phyloP scores from a whole-genome alignment of 441 rosid genomes.

The Croton setiger region DNA sequence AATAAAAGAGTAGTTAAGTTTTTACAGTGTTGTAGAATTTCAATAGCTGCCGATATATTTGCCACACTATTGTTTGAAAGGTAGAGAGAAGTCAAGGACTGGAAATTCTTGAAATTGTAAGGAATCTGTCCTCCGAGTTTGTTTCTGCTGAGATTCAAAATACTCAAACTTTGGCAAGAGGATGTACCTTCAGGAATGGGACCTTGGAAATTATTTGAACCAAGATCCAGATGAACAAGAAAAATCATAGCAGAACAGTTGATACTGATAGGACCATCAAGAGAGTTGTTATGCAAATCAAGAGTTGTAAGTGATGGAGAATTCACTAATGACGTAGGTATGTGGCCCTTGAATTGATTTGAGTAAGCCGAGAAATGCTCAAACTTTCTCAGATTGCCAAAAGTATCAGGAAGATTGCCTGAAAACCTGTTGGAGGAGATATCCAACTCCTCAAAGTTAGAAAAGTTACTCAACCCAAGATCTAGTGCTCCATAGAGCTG shows the following conservation, averaged over 20 bases:
- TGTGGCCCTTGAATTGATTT: conserved; percentile 4
- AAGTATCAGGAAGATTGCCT: conserved; percentile 19
- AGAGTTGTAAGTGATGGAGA: conserved; percentile 5
- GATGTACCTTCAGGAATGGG: background rate
- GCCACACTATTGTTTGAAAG: background rate
- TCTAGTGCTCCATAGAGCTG: conserved; percentile 8
- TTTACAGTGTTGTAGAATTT: conserved; percentile 12
- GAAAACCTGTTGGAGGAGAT: conserved; percentile 14
- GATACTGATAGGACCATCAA: conserved; percentile 2
- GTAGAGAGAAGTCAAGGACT: background rate
- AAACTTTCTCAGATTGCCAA: conserved; percentile 8
- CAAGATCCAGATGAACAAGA: background rate
- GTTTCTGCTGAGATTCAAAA: conserved; percentile 3
- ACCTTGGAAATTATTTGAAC: conserved; percentile 13
- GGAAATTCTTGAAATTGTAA: conserved; percentile 15
- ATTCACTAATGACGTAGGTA: conserved; percentile 14
- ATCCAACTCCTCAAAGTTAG: conserved; percentile 16
- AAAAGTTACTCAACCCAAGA: conserved; percentile 6
- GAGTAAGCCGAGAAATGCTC: conserved; percentile 1
- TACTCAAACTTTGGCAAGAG: conserved; percentile 4
- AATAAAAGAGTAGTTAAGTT: conserved; percentile 12
- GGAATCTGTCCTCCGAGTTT: conserved; percentile 12
- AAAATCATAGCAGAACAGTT: conserved; percentile 18
- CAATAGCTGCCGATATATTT: conserved; percentile 17
- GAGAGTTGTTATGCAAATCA: conserved; percentile 2